phyloP scores from a whole-genome alignment of 208 protist species.

The Leishmania martiniquensis region DNA sequence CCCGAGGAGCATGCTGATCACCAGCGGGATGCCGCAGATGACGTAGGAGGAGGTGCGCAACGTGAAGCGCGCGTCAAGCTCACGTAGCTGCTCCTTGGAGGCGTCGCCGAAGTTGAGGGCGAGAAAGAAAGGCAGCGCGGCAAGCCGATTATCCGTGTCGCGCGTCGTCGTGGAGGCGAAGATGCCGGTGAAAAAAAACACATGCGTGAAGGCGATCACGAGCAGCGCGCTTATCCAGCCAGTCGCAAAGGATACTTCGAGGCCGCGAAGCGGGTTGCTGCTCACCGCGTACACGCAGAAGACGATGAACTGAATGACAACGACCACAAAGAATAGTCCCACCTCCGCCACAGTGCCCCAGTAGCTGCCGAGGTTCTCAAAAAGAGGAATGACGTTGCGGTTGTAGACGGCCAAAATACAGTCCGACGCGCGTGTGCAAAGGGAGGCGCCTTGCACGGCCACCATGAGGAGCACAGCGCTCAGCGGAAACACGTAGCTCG shows the following conservation, averaged over 20 bases:
- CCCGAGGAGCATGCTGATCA: constrained; percentile 62
- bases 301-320: constrained; percentile 52
- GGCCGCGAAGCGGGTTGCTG: constrained; percentile 37
- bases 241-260: constrained; percentile 65
- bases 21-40: constrained; percentile 57
- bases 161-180: constrained; percentile 27
- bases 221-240: constrained; percentile 60
- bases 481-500: constrained; percentile 62
- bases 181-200: constrained; percentile 65
- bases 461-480: constrained; percentile 49
- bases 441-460: constrained; percentile 41
- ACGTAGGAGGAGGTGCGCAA: constrained; percentile 56
- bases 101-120: constrained; percentile 40
- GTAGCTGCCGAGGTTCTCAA: constrained; percentile 48
- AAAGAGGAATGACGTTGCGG: constrained; percentile 50
- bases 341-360: constrained; percentile 44
- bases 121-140: constrained; percentile 52
- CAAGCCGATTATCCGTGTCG: constrained; percentile 25
- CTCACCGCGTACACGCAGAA: constrained; percentile 51
- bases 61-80: constrained; percentile 30
- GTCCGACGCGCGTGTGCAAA: constrained; percentile 56
- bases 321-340: constrained; percentile 40
- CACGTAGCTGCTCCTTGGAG: constrained; percentile 5
- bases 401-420: constrained; percentile 39
- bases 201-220: constrained; percentile 46